Conservation (phyloP, 202 grass and related monocot species). For the Digitaria exilis region DNA sequence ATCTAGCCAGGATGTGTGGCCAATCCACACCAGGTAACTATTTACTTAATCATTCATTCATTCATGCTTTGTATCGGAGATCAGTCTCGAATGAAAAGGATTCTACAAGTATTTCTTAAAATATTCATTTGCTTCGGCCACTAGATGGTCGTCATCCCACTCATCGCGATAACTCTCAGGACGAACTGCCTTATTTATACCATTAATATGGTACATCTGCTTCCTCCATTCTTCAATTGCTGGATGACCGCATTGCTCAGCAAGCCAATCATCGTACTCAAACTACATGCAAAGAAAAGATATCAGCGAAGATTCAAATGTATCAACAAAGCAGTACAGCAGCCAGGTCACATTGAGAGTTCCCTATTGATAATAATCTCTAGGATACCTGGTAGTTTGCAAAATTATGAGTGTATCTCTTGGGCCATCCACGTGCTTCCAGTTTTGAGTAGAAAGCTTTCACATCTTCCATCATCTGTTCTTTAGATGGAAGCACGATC, state of each 20-base stretch:
- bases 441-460: slow-evolving; percentile 49
- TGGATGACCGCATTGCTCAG: slow-evolving; percentile 56
- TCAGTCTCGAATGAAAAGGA: too few relatives aligned
- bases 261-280: slow-evolving; percentile 84
- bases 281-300: slow-evolving; percentile 54
- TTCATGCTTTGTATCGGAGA: too few relatives aligned
- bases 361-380: too few relatives aligned
- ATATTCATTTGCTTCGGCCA: slow-evolving; percentile 55
- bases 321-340: neutral
- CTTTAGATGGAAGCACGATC: slow-evolving; percentile 60
- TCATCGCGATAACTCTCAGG: slow-evolving; percentile 75
- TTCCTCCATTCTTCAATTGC: slow-evolving; percentile 82
- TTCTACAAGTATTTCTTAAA: slow-evolving; percentile 58
- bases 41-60: too few relatives aligned
- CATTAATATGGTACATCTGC: slow-evolving; percentile 51
- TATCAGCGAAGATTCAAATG: neutral
- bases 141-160: slow-evolving; percentile 77
- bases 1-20: neutral
- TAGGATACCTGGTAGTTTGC: slow-evolving; percentile 57
- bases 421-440: slow-evolving; percentile 71
- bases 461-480: slow-evolving; percentile 77
- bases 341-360: neutral
- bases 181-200: slow-evolving; percentile 38
- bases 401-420: slow-evolving; percentile 87
- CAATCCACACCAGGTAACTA: neutral